Base-by-base conservation (phyloP, 2,329 filamentous ascomycete species). In the Talaromyces sp. region DNA sequence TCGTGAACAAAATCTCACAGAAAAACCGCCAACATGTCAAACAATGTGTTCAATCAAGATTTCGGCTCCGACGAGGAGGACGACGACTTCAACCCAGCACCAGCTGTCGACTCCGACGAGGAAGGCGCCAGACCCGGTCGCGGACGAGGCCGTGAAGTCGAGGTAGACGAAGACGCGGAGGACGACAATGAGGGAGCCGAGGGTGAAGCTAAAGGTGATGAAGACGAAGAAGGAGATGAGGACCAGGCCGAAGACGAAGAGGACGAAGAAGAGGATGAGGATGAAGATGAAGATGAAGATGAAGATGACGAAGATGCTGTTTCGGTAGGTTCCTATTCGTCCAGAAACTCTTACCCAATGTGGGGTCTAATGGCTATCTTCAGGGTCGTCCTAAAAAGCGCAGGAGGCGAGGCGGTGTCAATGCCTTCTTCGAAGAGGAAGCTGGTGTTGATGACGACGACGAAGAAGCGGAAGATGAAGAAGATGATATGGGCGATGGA, bases 371-470 rank as follows among this genome's bases (percentile, higher is more conserved):
- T 69, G 52, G 66, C 39, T 63, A 39, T 43, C 24, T 57, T 4
- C 71, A 89, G 85, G 85, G 84, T 65, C 87, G 92, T 73, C 91
- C 91, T 64, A 87, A 90, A 72, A 98, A 98, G 79, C 90, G 93
- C 65, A 80, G 84, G 74, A 89, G 89, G 76, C 87, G 87, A 37
- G 64, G 64, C 76, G 88, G 90, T 69, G 86, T 86, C 69, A 87
- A 92, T 68, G 91, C 92, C 71, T 89, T 90, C 73, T 97, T 97
- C 80, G 95, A 99, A 87, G 92, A 94, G 73, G 95, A 99, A 84
- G 95, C 95, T 76, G 95, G 97, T 80, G 95, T 99, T 71, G 95
- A 98, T 74, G 95, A 91, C 66, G 89, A 96, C 69, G 93, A 96
- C 72, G 93, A 97, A 71, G 89, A 86, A 70, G 91, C 91, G 67